Percentiles rank a stretch among this genome's conserved stretches.
Conservation (phyloP, 1,139 yeast species). For the Suhomyces terraborum region DNA sequence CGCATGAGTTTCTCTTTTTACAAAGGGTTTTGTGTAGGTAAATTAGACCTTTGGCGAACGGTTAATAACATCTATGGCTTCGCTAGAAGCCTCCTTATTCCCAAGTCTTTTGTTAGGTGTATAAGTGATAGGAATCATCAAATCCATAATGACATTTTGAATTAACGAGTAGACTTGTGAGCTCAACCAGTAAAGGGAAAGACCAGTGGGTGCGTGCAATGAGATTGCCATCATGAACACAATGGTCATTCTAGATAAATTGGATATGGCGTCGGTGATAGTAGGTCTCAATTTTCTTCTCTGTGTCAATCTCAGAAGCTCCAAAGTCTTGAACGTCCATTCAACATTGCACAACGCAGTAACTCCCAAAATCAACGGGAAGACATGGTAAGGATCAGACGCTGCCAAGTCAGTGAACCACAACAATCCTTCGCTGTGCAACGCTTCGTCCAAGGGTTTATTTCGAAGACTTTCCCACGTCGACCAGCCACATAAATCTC, state of each 20-base stretch:
- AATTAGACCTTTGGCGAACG: background rate
- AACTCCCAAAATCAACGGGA: conserved; percentile 73
- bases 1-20: too few relatives aligned
- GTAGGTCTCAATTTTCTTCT: conserved; percentile 55
- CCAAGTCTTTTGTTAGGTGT: conserved; percentile 44
- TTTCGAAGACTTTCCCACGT: conserved; percentile 48
- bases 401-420: conserved; percentile 65
- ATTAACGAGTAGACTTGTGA: conserved; percentile 74
- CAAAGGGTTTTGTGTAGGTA: too few relatives aligned
- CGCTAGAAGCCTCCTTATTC: conserved; percentile 13
- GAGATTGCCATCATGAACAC: conserved; percentile 82
- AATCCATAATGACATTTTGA: conserved; percentile 76
- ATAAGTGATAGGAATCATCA: conserved; percentile 59
- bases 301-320: conserved; percentile 39
- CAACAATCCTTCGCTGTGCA: conserved; percentile 55
- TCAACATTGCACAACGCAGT: conserved; percentile 77
- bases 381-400: conserved; percentile 61
- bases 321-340: conserved; percentile 63
- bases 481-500: conserved; percentile 77
- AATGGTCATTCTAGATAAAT: conserved; percentile 70
- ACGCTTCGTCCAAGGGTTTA: conserved; percentile 55
- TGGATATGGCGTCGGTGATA: conserved; percentile 59
- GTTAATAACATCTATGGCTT: conserved; percentile 6
- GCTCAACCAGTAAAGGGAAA: conserved; percentile 82
- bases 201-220: conserved; percentile 81